Evolutionary conservation across 2,329 filamentous ascomycete species (phyloP), one percentile per base, ranked within the genome.

Genomic region (Ophiostoma himal-ulmi): DNA sequence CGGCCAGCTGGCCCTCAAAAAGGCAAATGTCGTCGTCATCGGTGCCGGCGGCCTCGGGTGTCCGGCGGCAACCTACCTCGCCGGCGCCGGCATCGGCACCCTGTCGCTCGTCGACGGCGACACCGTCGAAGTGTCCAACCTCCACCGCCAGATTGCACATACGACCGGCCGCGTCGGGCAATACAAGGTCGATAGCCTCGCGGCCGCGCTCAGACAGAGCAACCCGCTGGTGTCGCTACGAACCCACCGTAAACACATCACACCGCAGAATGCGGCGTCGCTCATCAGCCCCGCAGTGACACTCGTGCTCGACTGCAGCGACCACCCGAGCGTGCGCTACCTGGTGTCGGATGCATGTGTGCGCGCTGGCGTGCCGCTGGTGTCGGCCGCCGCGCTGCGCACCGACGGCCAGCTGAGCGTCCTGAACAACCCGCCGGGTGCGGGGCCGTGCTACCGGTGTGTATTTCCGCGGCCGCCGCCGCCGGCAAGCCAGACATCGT

Each of bases 71-170:
- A 86, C 91, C n/a, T 99, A 99, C 77, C 86, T 99, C 1, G 92
- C 93, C 11, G 94, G 93, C 30, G 91, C 95, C 1, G 95, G 95
- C 0, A 85, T 97, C 0, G 93, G 94, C 10, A 91, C 85, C 0
- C 80, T 99, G 22, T 94, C 94, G 0, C 82, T 99, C 8, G 87
- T 95, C 34, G 95, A 99, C 77, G 93, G 91, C 3, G 95, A 99
- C 79, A 83, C 83, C 0, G 94, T 99, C 39, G 95, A 98, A 77
- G 81, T 85, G 20, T 97, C 93, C 37, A 99, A 99, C 77, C 83
- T 99, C 17, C 95, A 98, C 81, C 89, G 95, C 0, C 95, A 99
- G 80, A 88, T 98, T 68, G 86, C 93, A 41, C 94, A 99, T 78
- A 85, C 85, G 2, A 91, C 88, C 0, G 81, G 82, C 3, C 86